Base-by-base conservation (phyloP, 306 rosid genomes). In the Gillenia trifoliata region DNA sequence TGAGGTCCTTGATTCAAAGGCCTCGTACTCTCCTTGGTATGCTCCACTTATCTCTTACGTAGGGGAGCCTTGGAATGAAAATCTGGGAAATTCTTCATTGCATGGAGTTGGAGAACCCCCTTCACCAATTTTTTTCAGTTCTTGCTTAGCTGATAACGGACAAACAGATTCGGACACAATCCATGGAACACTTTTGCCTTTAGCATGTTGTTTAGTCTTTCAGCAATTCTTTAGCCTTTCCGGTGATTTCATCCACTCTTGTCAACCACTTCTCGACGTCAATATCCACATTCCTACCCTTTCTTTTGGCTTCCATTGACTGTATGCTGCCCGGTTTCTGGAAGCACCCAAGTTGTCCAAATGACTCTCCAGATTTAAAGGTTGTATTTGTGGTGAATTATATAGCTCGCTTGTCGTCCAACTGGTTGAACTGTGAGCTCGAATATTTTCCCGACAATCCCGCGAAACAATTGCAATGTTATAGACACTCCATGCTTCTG, bases 401-500 rank as follows among this genome's bases (percentile, higher is more conserved):
- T 1, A 54, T 75, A 75, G 16, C 72, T 16, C 8, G 66, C 28
- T 34, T 75, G n/a, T 3, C n/a, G 72, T 1, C 5, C 66, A 65
- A 75, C 29, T 3, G 78, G 55, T 12, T 34, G 11, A 17, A 65
- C 72, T 6, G 66, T 52, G 56, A 9, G 2, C 59, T 65, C 72
- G 0, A 1, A 19, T 10, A 65, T 16, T 10, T 65, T 65, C 5
- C 40, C 72, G 34, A 11, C 31, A 7, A 75, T 16, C 26, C 11
- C 70, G 11, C n/a, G 20, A 12, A 66, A 45, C 55, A 40, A 23
- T 5, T 17, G 45, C 23, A 38, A 0, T 1, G 54, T n/a, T n/a
- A n/a, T n/a, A 36, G 79, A 55, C 22, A 50, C 6, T 75, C 79
- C 73, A 65, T 66, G 23, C 19, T 8, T 15, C 15, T 26, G 28